Evolutionary conservation across 1,139 yeast species (phyloP), one percentile per base, ranked within the genome.

Genomic region (Hemisphaericaspora xylofermentans): DNA sequence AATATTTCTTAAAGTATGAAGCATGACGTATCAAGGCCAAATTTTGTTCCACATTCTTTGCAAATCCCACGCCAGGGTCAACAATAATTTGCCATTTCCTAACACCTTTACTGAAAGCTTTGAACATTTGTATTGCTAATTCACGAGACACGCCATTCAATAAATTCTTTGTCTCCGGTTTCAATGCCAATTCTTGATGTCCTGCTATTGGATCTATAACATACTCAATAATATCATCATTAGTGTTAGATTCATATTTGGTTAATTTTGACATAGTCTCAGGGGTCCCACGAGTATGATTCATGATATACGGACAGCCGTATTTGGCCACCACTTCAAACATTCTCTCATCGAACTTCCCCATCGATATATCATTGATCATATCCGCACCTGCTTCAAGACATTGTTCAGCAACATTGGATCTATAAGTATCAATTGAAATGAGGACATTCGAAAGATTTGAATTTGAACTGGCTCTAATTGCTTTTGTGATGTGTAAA

Each of bases 1-100:
- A 64, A 51, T 80, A 83, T 29, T 68, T 61, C 56, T 82, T 81
- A 54, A 85, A 60, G n/a, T 63, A 49, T 4, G 81, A 72, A 3
- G 85, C 73, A 42, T 81, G 70, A 44, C 80, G 76, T 22, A 93
- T 70, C 1, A 89, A 53, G 10, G 75, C 72, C 34, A 91, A 53
- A 58, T 91, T 93, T 54, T 91, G 96, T 8, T 61, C 51, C 34
- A 75, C 54, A 41, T 73, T 74, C 59, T 93, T 93, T 16, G 98
- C 97, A 64, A 93, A 93, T 1, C 98, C 98, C 40, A 93, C 65
- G 1, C 98, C 98, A 0, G 99, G 98, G 60, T 93, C 99, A 10
- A 89, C 58, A 14, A 94, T 81, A 2, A 93, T 67, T 62, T 93
- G 98, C 96, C 97, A 93, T 59, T 94, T 80, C 43, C 73, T 72